These are phyloP conservation scores for Zymoseptoria passerinii DNA, from an alignment of 2,329 filamentous ascomycete species.

Conservation along the genomic window DNA sequence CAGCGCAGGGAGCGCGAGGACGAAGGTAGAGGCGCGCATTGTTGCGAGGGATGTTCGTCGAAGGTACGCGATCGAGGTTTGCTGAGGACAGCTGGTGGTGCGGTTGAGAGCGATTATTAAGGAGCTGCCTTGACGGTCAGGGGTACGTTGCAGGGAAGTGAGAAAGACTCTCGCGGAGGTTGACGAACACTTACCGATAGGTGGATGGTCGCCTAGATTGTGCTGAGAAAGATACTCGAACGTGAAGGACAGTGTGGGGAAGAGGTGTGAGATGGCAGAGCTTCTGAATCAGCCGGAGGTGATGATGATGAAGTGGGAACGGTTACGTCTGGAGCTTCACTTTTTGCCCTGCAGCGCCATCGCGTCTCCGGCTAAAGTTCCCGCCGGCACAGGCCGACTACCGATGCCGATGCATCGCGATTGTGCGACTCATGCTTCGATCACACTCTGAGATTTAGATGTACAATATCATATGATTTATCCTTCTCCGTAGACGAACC, in stretches of 20 bases:
- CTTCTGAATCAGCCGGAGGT: too few relatives aligned
- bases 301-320: background rate
- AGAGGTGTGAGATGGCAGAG: background rate
- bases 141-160: background rate
- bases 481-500: background rate
- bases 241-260: background rate
- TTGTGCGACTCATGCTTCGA: background rate
- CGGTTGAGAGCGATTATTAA: background rate
- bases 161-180: background rate
- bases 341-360: background rate
- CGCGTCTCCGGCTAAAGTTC: background rate
- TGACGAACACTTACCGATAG: background rate
- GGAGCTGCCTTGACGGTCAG: background rate
- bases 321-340: background rate
- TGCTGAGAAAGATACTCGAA: background rate
- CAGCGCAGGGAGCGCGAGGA: slow-evolving; percentile 45
- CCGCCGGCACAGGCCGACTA: background rate
- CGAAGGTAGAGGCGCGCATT: slow-evolving; percentile 48
- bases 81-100: background rate
- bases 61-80: background rate
- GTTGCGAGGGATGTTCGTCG: slow-evolving; percentile 11
- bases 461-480: background rate
- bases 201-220: background rate
- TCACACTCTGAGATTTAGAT: background rate
- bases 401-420: background rate